Evolutionary conservation across 2,329 filamentous ascomycete genomes (phyloP).

Genomic region (Lachnellula cervina): DNA sequence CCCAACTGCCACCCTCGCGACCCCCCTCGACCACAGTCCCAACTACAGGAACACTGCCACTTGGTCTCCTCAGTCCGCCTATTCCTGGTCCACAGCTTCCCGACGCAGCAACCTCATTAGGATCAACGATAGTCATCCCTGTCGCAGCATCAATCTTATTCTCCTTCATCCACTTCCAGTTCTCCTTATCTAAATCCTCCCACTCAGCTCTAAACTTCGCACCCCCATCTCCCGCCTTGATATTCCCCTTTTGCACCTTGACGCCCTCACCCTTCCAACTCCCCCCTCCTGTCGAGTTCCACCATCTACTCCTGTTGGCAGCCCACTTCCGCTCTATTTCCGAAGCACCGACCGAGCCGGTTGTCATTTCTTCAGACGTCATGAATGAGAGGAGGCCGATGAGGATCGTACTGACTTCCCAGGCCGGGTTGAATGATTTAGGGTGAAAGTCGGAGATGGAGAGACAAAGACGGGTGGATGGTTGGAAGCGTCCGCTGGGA

Average conservation of each 20-base stretch:
- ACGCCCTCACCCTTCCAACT: constrained; percentile 29
- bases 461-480: constrained; percentile 84
- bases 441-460: constrained; percentile 98
- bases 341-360: constrained; percentile 75
- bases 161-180: constrained; percentile 86
- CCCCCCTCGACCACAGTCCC: constrained; percentile 72
- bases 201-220: constrained; percentile 86
- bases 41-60: constrained; percentile 47
- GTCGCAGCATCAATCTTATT: constrained; percentile 73
- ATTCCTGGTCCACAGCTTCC: constrained; percentile 52
- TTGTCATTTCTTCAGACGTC: constrained; percentile 99
- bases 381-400: constrained; percentile 95
- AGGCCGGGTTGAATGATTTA: constrained; percentile 95
- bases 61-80: constrained; percentile 59
- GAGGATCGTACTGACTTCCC: constrained; percentile 95
- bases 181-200: constrained; percentile 83
- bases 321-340: constrained; percentile 73
- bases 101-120: constrained; percentile 40
- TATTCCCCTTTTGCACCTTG: constrained; percentile 60
- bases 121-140: constrained; percentile 55
- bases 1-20: constrained; percentile 77
- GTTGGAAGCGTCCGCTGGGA: constrained; percentile 90
- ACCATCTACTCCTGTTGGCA: constrained; percentile 80
- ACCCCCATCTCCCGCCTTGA: constrained; percentile 89
- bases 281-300: constrained; percentile 86